Evolutionary conservation across 148 eudicot genomes (phyloP).

Genomic region (Persicaria maculosa): DNA sequence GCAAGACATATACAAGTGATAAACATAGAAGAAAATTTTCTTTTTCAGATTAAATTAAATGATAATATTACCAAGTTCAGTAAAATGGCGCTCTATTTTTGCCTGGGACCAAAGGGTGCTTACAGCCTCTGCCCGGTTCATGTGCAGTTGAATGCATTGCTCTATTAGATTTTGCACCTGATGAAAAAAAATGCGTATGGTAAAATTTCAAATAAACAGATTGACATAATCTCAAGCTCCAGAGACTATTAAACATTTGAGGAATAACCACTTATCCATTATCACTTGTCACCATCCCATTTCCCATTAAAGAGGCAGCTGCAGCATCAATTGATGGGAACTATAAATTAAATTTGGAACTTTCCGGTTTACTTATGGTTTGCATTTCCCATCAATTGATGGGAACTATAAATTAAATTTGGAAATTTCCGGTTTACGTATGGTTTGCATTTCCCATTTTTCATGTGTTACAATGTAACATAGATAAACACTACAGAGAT

Average conservation of each 20-base stretch:
- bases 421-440: too few relatives aligned
- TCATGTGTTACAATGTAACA: not conserved
- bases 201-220: not conserved
- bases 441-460: too few relatives aligned
- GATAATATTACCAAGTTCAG: conserved; percentile 57
- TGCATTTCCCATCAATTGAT: too few relatives aligned
- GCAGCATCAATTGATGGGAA: too few relatives aligned
- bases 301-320: not conserved
- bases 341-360: too few relatives aligned
- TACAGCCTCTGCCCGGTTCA: conserved; percentile 74
- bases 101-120: conserved; percentile 49
- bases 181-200: not conserved
- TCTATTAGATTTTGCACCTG: conserved; percentile 97
- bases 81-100: conserved; percentile 66
- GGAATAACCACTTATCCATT: not conserved
- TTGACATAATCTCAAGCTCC: not conserved
- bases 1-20: not conserved
- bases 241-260: not conserved
- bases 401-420: too few relatives aligned
- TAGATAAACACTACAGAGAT: not conserved
- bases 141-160: conserved; percentile 74
- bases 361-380: too few relatives aligned
- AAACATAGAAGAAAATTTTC: not conserved
- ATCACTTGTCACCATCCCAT: not conserved
- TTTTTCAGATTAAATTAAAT: not conserved